Percentiles rank a stretch among this genome's conserved stretches.
These are phyloP conservation scores for Cordyceps cateniannulata DNA, from an alignment of 2,329 filamentous ascomycete genomes.

Conservation along the genomic window DNA sequence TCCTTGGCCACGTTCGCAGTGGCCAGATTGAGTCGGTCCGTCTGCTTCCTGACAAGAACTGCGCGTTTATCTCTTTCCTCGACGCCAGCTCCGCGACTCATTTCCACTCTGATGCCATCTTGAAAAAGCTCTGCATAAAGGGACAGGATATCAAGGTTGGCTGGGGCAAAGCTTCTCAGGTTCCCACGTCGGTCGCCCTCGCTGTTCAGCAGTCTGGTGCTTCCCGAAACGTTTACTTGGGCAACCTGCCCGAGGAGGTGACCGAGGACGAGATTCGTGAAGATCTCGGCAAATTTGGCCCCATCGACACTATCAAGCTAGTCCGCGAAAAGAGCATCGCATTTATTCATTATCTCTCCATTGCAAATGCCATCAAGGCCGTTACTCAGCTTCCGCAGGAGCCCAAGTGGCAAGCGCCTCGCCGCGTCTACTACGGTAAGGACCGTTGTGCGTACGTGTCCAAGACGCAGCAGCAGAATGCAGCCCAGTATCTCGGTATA, in stretches of 20 bases:
- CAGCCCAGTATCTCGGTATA: slow-evolving; percentile 94
- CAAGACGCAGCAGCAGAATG: slow-evolving; percentile 99
- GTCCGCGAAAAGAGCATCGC: slow-evolving; percentile 97
- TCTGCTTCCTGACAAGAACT: slow-evolving; percentile 95
- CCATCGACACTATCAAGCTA: slow-evolving; percentile 95
- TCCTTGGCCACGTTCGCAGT: slow-evolving; percentile 90
- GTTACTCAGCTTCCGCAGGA: slow-evolving; percentile 95
- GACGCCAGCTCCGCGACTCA: slow-evolving; percentile 97
- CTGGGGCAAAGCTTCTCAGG: slow-evolving; percentile 97
- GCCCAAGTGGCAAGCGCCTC: slow-evolving; percentile 90
- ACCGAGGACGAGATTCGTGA: slow-evolving; percentile 88
- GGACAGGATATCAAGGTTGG: slow-evolving; percentile 99
- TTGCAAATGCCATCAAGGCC: slow-evolving; percentile 96
- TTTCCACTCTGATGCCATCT: slow-evolving; percentile 98
- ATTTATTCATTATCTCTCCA: slow-evolving; percentile 95
- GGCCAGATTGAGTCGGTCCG: slow-evolving; percentile 99
- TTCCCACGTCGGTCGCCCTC: slow-evolving; percentile 93
- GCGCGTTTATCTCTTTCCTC: slow-evolving; percentile 97
- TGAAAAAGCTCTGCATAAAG: slow-evolving; percentile 98
- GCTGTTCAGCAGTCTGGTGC: slow-evolving; percentile 96
- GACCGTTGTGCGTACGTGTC: slow-evolving; percentile 97
- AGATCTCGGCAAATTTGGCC: slow-evolving; percentile 91
- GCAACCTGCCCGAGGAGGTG: slow-evolving; percentile 85
- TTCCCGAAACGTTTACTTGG: slow-evolving; percentile 93
- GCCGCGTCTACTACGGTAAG: slow-evolving; percentile 97